A percentile compares a stretch with the other conserved stretches of the same genome.
Conservation (phyloP, 2,329 filamentous ascomycete genomes). For the Alternaria alternata region DNA sequence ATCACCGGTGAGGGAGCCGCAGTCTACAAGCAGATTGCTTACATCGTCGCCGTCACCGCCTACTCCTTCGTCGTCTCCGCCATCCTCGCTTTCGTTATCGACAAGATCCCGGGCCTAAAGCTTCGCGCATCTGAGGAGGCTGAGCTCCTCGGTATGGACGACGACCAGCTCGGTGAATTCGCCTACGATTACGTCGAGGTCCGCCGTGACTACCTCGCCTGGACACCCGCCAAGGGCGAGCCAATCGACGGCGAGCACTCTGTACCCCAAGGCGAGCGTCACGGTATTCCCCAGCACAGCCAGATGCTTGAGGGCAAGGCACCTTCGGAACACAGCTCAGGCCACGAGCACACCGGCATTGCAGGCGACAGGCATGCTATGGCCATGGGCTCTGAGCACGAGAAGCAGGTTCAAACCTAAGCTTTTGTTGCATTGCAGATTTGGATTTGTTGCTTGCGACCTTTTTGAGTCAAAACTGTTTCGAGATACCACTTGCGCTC, state of each 20-base stretch:
- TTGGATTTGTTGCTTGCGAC: slow-evolving; percentile 16
- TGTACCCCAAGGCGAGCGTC: slow-evolving; percentile 70
- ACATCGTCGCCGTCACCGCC: slow-evolving; percentile 70
- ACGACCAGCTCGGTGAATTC: slow-evolving; percentile 89
- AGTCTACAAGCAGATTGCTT: slow-evolving; percentile 82
- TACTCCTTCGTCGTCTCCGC: slow-evolving; percentile 80
- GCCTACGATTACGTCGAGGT: slow-evolving; percentile 92
- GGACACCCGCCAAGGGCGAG: slow-evolving; percentile 78
- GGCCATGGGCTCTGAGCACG: slow-evolving; percentile 56
- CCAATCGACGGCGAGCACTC: slow-evolving; percentile 66
- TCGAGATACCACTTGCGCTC: slow-evolving; percentile 43
- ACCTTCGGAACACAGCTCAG: slow-evolving; percentile 53
- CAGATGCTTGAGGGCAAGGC: slow-evolving; percentile 68
- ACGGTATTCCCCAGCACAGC: slow-evolving; percentile 76
- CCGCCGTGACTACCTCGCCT: slow-evolving; percentile 85
- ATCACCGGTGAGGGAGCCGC: slow-evolving; percentile 77
- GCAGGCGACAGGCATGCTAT: slow-evolving; percentile 62
- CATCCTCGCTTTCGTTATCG: slow-evolving; percentile 76
- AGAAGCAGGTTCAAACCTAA: slow-evolving; percentile 30
- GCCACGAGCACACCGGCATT: slow-evolving; percentile 58
- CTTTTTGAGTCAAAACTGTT: slow-evolving; percentile 36
- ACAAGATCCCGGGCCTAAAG: slow-evolving; percentile 78
- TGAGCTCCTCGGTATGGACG: slow-evolving; percentile 86
- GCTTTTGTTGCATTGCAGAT: slow-evolving; percentile 18
- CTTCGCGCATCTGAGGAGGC: slow-evolving; percentile 83